Evolutionary conservation across 2,329 filamentous ascomycete genomes (phyloP).

Genomic region (Phialemonium atrogriseum): DNA sequence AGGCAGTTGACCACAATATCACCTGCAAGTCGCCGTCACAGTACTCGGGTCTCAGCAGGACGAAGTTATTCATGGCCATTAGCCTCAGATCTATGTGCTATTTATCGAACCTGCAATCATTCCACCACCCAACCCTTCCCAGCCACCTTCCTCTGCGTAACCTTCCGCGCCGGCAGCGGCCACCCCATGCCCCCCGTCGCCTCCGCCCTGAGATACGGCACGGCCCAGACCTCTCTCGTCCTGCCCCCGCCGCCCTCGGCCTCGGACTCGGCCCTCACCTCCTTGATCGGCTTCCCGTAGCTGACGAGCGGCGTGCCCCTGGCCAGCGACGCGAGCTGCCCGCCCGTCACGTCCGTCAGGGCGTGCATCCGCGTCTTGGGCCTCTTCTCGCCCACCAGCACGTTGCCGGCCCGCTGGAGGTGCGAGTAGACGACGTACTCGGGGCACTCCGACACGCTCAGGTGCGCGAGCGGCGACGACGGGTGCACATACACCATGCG

Average conservation of each 20-base stretch:
- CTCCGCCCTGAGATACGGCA: constrained; percentile 67
- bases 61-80: too few relatives aligned
- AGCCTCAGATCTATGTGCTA: too few relatives aligned
- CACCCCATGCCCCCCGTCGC: constrained; percentile 63
- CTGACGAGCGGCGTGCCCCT: constrained; percentile 76
- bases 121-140: constrained; percentile 70
- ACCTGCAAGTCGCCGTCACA: too few relatives aligned
- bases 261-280: constrained; percentile 55
- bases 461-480: constrained; percentile 66
- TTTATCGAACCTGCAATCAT: too few relatives aligned
- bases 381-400: constrained; percentile 40
- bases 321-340: constrained; percentile 69
- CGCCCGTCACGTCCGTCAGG: constrained; percentile 68
- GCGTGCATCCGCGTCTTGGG: constrained; percentile 82
- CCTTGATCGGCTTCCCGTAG: constrained; percentile 87
- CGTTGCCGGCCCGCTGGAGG: constrained; percentile 57
- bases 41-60: too few relatives aligned
- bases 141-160: constrained; percentile 66
- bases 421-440: constrained; percentile 83
- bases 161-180: constrained; percentile 78
- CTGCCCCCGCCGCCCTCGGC: constrained; percentile 26
- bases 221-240: constrained; percentile 71
- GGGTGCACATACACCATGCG: constrained; percentile 82
- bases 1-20: too few relatives aligned
- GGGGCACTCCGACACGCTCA: constrained; percentile 65